phyloP scores from a whole-genome alignment of 2,329 filamentous ascomycete species.

The Venturia aucupariae region DNA sequence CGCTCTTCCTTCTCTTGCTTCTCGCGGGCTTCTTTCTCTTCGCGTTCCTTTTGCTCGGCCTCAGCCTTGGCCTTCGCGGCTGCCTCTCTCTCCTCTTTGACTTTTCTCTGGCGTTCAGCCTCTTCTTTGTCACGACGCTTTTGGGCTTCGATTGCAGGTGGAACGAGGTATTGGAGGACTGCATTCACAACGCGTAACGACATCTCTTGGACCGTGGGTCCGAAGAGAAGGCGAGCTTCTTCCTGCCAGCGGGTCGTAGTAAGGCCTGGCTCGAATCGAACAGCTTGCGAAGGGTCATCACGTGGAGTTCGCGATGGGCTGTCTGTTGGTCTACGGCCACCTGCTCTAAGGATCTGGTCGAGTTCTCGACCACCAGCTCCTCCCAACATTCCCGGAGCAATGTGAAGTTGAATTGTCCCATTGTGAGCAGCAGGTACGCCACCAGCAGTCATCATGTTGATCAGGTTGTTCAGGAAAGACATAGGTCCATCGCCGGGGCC shows the following conservation, averaged over 20 bases:
- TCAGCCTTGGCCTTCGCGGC: slow-evolving; percentile 55
- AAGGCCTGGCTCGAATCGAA: slow-evolving; percentile 61
- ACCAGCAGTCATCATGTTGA: slow-evolving; percentile 44
- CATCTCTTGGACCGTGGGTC: slow-evolving; percentile 57
- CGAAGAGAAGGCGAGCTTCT: slow-evolving; percentile 81
- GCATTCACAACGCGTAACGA: slow-evolving; percentile 57
- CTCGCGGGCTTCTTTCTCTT: slow-evolving; percentile 43
- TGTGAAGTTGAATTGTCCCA: slow-evolving; percentile 12
- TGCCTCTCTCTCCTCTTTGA: slow-evolving; percentile 49
- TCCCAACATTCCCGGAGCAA: slow-evolving; percentile 2
- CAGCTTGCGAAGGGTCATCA: slow-evolving; percentile 60
- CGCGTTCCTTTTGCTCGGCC: slow-evolving; percentile 53
- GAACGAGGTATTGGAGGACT: slow-evolving; percentile 66
- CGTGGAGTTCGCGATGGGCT: slow-evolving; percentile 30
- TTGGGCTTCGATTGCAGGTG: slow-evolving; percentile 69
- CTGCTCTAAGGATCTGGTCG: background rate
- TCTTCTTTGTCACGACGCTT: slow-evolving; percentile 22
- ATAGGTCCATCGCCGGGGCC: slow-evolving; percentile 41
- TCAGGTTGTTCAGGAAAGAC: slow-evolving; percentile 48
- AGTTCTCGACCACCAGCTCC: slow-evolving; percentile 8
- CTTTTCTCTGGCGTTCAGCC: slow-evolving; percentile 53
- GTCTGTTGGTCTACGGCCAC: slow-evolving; percentile 24
- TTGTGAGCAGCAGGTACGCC: background rate
- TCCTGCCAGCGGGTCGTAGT: slow-evolving; percentile 79
- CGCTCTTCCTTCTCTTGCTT: slow-evolving; percentile 42